These are phyloP conservation scores for Nicotiana paniculata DNA, from an alignment of 257 asterid species.

Conservation along the genomic window DNA sequence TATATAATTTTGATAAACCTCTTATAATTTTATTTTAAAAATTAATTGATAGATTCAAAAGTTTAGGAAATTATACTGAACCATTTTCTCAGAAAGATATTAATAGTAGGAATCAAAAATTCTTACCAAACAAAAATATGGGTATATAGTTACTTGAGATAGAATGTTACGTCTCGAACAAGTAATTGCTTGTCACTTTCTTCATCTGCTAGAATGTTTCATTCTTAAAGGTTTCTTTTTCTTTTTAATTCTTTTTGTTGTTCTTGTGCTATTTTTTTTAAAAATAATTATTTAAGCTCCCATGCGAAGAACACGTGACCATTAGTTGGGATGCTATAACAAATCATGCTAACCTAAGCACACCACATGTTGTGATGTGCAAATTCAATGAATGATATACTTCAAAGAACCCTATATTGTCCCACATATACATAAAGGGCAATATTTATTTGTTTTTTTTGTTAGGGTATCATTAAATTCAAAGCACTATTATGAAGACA, in stretches of 20 bases:
- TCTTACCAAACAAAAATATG: background rate
- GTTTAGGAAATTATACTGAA: background rate
- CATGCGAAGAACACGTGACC: slow-evolving; percentile 24
- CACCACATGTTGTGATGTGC: background rate
- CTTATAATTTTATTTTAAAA: background rate
- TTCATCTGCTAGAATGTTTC: background rate
- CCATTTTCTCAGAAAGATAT: background rate
- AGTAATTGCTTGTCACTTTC: slow-evolving; percentile 8
- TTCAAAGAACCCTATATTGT: background rate
- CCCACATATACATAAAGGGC: background rate
- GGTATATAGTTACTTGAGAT: background rate
- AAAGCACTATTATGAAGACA: background rate
- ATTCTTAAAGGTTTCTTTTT: background rate
- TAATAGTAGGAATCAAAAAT: background rate
- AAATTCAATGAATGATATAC: background rate
- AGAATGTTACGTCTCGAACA: slow-evolving; percentile 15
- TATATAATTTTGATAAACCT: background rate
- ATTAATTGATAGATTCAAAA: background rate
- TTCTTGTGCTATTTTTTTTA: background rate
- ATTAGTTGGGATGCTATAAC: background rate
- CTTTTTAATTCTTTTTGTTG: background rate
- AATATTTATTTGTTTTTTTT: background rate
- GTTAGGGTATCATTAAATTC: background rate
- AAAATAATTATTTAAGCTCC: background rate
- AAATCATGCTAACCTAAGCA: background rate